Evolutionary conservation across 148 eudicot genomes (phyloP), one percentile per base, ranked within the genome.

Genomic region (Fagopyrum esculentum): DNA sequence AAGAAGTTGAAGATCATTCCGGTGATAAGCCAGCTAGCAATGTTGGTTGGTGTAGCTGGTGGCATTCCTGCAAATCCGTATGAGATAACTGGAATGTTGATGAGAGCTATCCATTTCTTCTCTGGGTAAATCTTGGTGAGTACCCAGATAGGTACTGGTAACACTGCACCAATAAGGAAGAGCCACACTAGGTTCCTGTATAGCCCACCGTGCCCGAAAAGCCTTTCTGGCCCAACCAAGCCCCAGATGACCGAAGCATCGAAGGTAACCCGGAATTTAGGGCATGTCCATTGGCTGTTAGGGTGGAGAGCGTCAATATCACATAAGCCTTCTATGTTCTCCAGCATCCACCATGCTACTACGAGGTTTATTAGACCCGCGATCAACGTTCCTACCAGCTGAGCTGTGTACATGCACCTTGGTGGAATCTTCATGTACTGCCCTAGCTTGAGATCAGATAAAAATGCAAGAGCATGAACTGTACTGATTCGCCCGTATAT

Each of bases 401-500:
- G 90, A n/a, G 94, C 97, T 35, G 86, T 82, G 81, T 83, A 96
- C 99, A 96, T 96, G 88, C 86, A 76, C 43, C 99, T 88, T 6
- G 99, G 99, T 4, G 99, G 99, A 52, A 96, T 96, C 79, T 96
- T 96, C 99, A 96, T 96, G 91, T 96, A 96, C 79, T 96, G 97
- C 9, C 99, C 99, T 5, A 96, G 97, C 80, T 96, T 96, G 60
- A 96, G 99, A 80, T 96, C 99, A 6, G 98, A 84, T 51, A 96
- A 78, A 80, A 96, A 96, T 5, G 98, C 81, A 35, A 96, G 90
- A 63, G 99, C 99, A 71, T 96, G 98, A 29, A 87, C 76, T 4
- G 97, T 92, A 78, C 99, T 96, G 77, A 87, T 90, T 75, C 98
- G 85, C 22, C 99, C 98, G 44, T 92, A 96, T 6, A 96, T 92